A percentile compares a stretch with the other conserved stretches of the same genome.
Evolutionary conservation across 1,284 basidiomycete genomes (phyloP).

Genomic region (Malassezia yamatoensis): DNA sequence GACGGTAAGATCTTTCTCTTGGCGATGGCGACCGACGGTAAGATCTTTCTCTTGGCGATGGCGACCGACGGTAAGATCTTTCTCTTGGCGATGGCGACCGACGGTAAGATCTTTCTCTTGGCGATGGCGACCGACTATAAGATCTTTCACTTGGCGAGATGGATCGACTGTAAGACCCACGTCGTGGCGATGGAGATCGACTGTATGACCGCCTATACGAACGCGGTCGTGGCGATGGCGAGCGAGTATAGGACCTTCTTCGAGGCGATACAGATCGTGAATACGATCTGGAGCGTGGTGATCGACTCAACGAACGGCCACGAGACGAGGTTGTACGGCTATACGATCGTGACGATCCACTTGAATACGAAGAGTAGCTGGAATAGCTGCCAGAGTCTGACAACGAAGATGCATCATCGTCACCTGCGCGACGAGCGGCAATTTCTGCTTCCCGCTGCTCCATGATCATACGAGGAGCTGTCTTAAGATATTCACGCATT

Average conservation of each 20-base stretch:
- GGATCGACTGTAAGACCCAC: slow-evolving; percentile 20
- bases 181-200: slow-evolving; percentile 4
- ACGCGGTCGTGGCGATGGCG: slow-evolving; percentile 6
- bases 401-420: slow-evolving; percentile 19
- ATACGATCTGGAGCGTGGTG: slow-evolving; percentile 14
- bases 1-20: slow-evolving; percentile 15
- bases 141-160: slow-evolving; percentile 19
- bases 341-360: slow-evolving; percentile 9
- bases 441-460: slow-evolving; percentile 64
- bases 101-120: not conserved
- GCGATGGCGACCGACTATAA: not conserved
- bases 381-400: slow-evolving; percentile 21
- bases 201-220: slow-evolving; percentile 15
- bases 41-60: not conserved
- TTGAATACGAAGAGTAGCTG: slow-evolving; percentile 4
- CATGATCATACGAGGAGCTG: slow-evolving; percentile 79
- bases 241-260: slow-evolving; percentile 7
- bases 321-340: slow-evolving; percentile 7
- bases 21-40: slow-evolving; percentile 16
- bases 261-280: slow-evolving; percentile 16
- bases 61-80: slow-evolving; percentile 16
- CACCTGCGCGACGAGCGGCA: slow-evolving; percentile 39
- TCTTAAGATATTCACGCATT: slow-evolving; percentile 93
- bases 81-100: not conserved
- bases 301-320: slow-evolving; percentile 16